Conservation (phyloP, 1,139 yeast species). For the Blastobotrys persicus region DNA sequence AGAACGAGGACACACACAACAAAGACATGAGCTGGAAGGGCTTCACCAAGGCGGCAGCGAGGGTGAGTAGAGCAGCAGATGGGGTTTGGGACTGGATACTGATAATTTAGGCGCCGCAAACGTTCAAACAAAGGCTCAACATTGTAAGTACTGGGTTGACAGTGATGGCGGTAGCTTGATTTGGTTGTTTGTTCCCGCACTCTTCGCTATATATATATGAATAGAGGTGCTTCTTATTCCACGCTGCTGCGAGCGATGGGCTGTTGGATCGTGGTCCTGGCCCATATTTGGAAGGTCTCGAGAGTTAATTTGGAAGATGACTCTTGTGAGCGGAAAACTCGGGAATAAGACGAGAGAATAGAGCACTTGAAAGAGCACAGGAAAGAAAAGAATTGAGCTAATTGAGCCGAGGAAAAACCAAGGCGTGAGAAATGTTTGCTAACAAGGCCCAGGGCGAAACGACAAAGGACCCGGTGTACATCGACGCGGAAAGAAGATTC, state of each 20-base stretch:
- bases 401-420: neutral
- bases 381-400: neutral
- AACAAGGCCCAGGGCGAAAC: slow-evolving; percentile 51
- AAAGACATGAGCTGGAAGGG: slow-evolving; percentile 91
- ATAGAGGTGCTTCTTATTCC: no score
- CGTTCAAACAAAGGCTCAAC: slow-evolving; percentile 41
- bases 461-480: slow-evolving; percentile 83
- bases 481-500: slow-evolving; percentile 94
- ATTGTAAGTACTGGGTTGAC: slow-evolving; percentile 29
- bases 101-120: slow-evolving; percentile 49
- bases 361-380: no score
- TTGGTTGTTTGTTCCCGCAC: no score
- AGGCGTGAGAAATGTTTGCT: neutral
- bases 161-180: no score
- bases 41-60: slow-evolving; percentile 74
- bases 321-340: no score
- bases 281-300: no score
- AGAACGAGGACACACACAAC: neutral
- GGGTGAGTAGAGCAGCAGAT: slow-evolving; percentile 41
- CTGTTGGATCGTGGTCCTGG: no score
- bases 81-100: slow-evolving; percentile 2
- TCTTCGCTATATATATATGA: no score
- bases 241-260: no score
- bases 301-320: no score
- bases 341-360: no score